Percentiles rank a stretch among this genome's conserved stretches.
phyloP scores from a whole-genome alignment of 768 basidiomycete species.

The Leccinum sublutescens region DNA sequence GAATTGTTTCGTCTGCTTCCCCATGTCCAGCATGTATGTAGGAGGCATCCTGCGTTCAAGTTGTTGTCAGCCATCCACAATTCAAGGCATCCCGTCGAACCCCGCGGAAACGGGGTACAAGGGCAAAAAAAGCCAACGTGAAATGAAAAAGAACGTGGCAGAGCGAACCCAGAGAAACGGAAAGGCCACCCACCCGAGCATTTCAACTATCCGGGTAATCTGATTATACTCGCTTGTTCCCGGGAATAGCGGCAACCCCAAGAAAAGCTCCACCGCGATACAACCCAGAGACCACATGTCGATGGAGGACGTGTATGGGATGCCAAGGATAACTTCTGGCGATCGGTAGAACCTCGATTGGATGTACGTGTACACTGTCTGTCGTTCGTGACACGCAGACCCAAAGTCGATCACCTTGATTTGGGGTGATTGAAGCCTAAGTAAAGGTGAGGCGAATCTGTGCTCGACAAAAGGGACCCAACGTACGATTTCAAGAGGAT shows the following conservation, averaged over 20 bases:
- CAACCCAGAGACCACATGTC: slow-evolving; percentile 99
- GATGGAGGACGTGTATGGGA: slow-evolving; percentile 92
- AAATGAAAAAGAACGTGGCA: neutral
- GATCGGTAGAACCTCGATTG: slow-evolving; percentile 98
- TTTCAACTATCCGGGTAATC: slow-evolving; percentile 93
- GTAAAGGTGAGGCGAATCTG: neutral
- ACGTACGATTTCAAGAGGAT: slow-evolving; percentile 91
- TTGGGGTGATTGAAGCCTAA: slow-evolving; percentile 90
- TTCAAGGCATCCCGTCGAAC: neutral
- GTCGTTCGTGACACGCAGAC: slow-evolving; percentile 96
- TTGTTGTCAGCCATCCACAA: neutral
- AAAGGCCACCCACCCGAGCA: slow-evolving; percentile 79
- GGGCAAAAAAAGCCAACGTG: neutral
- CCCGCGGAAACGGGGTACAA: neutral
- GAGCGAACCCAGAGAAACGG: neutral
- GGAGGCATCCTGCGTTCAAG: slow-evolving; percentile 70
- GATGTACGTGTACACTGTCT: slow-evolving; percentile 99
- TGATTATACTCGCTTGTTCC: slow-evolving; percentile 99
- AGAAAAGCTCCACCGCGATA: slow-evolving; percentile 96
- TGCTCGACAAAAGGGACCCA: neutral
- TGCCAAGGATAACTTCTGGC: slow-evolving; percentile 92
- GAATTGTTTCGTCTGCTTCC: slow-evolving; percentile 93
- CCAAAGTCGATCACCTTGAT: slow-evolving; percentile 99
- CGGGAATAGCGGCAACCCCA: slow-evolving; percentile 94
- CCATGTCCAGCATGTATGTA: slow-evolving; percentile 88